Evolutionary conservation across 495 filamentous ascomycete species (phyloP).

Genomic region (Aspergillus nanangensis): DNA sequence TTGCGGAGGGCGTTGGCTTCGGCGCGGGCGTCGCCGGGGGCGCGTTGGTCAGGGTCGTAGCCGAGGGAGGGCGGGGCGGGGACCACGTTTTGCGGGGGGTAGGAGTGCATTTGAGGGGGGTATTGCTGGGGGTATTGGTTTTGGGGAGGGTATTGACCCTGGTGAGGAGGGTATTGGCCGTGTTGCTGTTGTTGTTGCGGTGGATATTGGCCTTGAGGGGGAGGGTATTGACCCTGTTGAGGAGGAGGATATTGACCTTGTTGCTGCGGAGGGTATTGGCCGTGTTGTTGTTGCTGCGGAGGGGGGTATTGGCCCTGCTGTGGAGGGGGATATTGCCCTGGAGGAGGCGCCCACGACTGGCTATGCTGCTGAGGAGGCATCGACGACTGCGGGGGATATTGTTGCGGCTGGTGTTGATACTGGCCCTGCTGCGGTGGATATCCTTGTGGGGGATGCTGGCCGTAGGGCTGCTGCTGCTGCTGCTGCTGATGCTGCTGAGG

Average conservation of each 20-base stretch:
- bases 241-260: constrained; percentile 2
- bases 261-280: background rate
- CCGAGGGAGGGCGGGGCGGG: constrained; percentile 42
- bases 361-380: constrained; percentile 1
- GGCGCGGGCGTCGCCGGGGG: constrained; percentile 49
- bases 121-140: constrained; percentile 2
- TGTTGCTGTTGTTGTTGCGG: background rate
- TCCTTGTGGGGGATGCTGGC: background rate
- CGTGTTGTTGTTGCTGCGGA: background rate
- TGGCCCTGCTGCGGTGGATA: constrained; percentile 4
- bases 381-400: constrained; percentile 1
- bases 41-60: constrained; percentile 53
- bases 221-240: constrained; percentile 1
- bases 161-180: background rate
- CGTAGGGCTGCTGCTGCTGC: background rate
- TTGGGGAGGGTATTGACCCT: constrained; percentile 1
- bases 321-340: background rate
- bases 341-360: background rate
- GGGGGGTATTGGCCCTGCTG: background rate
- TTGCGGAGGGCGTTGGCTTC: constrained; percentile 62
- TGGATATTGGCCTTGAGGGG: background rate
- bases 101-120: constrained; percentile 2
- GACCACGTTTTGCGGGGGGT: background rate
- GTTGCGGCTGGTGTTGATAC: background rate
- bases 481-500: constrained; percentile 8